Evolutionary conservation across 345 rosid species (phyloP), one percentile per base, ranked within the genome.

Genomic region (Eucalyptus cloeziana): DNA sequence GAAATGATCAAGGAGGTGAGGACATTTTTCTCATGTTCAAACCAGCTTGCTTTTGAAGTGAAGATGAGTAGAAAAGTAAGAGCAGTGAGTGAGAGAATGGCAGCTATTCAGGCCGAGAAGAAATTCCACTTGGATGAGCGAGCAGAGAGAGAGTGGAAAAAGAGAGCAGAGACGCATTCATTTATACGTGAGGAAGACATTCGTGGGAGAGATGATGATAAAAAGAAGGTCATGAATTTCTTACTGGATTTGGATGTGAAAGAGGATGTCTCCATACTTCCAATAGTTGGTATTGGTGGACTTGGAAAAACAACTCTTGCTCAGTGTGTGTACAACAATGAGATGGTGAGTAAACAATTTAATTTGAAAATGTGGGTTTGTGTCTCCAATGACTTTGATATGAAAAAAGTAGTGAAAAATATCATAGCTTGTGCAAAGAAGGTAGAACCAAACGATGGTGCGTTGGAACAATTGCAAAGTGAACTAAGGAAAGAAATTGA

Each of bases 371-470:
- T 60, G 67, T 60, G 67, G 67, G 31, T 60, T 2, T 60, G 67
- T 25, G 67, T 60, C 67, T 60, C 67, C 2, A 1, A 13, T 6
- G 33, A 30, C 71, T 64, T 30, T 30, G 71, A 64, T 3, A 1
- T 13, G 19, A 30, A n/a, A 64, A 64, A 14, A 64, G 2, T 64
- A 30, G 3, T 64, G 0, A 30, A 6, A 30, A 13, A 13, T 0
- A 64, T 64, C 1, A 0, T 64, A 30, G 19, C 44, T 33, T 33
- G 81, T 17, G 81, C 4, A 33, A 0, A 1, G 13, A 0, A 9
- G 7, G 0, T 4, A 17, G 24, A 3, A 33, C 44, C 25, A 1
- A 3, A 0, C 0, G 2, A 17, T 2, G 25, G 0, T 10, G 0
- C 25, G 0, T 17, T 69, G 44, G 13, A 69, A 2, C 7, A 0